Base-by-base conservation (phyloP, 108 stramenopile genomes). In the Craspedostauros australis region DNA sequence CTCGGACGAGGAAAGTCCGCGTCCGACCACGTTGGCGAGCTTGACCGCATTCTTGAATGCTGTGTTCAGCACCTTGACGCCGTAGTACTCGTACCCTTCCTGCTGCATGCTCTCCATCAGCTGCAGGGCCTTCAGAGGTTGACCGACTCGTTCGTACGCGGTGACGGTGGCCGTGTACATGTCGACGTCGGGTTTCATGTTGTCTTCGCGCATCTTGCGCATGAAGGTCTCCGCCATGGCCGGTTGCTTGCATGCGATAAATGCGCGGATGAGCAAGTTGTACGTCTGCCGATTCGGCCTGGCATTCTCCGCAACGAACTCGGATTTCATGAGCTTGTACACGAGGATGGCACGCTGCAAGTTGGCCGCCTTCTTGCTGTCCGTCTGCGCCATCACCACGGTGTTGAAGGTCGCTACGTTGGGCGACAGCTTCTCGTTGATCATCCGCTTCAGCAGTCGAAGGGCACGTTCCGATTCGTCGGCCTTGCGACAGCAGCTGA, bases 321-420 rank as follows among this genome's bases (percentile, higher is more conserved):
- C 56, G 11, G 76, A 75, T 46, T 68, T 60, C 80, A 88, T 79
- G 8, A 82, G 37, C 48, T 75, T 71, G 70, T 77, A 91, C 28
- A 86, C 59, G n/a, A 56, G 37, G 19, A 84, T 48, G 20, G 80
- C 83, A 22, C 76, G 60, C 33, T 83, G 77, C 69, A 49, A 52
- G 46, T 62, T 46, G 8, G 49, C 54, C 39, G 33, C 57, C 5
- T 46, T 59, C 38, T 56, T 63, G 5, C 64, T 68, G 40, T 85
- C 84, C 16, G 73, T 49, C 41, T 79, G 70, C 4, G 83, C 83
- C 18, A 82, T 66, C 20, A 89, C 54, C 28, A 80, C 88, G 7
- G 88, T 89, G 42, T 89, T 84, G 57, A 83, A 76, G 4, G 81
- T 83, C 20, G 84, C 88, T 5, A 75, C 77, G 38, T 89, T 89